phyloP scores from a whole-genome alignment of 2,329 filamentous ascomycete genomes.

The Calonectria crousiana region DNA sequence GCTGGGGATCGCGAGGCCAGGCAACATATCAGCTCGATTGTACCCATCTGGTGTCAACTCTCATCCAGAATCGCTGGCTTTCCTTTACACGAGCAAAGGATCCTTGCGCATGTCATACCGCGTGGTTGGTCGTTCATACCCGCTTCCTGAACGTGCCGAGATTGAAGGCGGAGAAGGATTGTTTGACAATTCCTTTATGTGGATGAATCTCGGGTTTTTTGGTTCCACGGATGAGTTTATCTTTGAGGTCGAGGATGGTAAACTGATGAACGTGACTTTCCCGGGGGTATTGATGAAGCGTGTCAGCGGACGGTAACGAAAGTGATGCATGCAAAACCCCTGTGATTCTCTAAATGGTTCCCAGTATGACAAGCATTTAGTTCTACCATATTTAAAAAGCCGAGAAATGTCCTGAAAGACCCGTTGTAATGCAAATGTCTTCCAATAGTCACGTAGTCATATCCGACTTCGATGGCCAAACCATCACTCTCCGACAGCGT shows the following conservation, averaged over 20 bases:
- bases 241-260: conserved; percentile 26
- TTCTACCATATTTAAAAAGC: too few species aligned
- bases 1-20: not conserved
- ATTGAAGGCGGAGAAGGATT: conserved; percentile 29
- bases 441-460: too few species aligned
- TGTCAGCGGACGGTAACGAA: not conserved
- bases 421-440: too few species aligned
- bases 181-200: conserved; percentile 26
- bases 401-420: too few species aligned
- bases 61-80: conserved; percentile 16
- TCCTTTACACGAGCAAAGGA: conserved; percentile 26
- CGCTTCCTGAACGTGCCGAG: conserved; percentile 9
- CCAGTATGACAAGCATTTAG: too few species aligned
- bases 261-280: conserved; percentile 19
- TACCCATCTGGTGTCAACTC: conserved; percentile 30
- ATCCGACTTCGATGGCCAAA: too few species aligned
- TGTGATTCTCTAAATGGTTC: too few species aligned
- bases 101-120: conserved; percentile 18
- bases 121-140: not conserved
- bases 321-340: too few species aligned
- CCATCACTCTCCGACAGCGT: too few species aligned
- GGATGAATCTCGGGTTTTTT: conserved; percentile 19
- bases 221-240: conserved; percentile 25
- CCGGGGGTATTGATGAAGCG: conserved; percentile 10
- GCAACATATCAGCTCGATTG: conserved; percentile 1